Percentiles rank a stretch among this genome's conserved stretches.
phyloP scores from a whole-genome alignment of 306 rosid genomes.

The Cucurbita ficifolia region DNA sequence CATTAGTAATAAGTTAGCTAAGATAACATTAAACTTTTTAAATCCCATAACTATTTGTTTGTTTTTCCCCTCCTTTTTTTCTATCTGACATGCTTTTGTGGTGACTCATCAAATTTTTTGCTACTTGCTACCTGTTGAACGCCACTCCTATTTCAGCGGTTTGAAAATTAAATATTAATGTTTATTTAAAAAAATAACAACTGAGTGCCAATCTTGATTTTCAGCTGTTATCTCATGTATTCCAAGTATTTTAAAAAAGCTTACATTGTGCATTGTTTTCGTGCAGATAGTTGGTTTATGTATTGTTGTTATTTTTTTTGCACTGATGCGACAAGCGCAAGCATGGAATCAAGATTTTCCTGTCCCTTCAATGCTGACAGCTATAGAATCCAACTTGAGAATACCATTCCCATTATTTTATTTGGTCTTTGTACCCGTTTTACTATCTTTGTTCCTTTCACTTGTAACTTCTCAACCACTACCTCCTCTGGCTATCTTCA shows the following conservation, averaged over 20 bases:
- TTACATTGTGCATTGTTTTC: constrained; percentile 18
- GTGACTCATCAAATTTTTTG: not conserved
- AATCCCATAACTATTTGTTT: not conserved
- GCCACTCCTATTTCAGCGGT: not conserved
- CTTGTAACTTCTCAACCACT: constrained; percentile 46
- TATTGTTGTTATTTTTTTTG: constrained; percentile 59
- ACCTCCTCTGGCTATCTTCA: constrained; percentile 58
- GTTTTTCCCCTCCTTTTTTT: not conserved
- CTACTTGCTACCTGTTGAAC: not conserved
- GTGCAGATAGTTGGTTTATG: constrained; percentile 88
- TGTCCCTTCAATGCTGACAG: constrained; percentile 65
- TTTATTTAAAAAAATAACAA: not conserved
- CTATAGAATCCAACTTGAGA: constrained; percentile 73
- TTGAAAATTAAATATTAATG: not conserved
- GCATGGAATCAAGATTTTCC: constrained; percentile 66
- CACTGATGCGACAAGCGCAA: constrained; percentile 79
- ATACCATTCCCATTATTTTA: constrained; percentile 40
- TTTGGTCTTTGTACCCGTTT: constrained; percentile 58
- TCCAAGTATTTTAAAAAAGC: not conserved
- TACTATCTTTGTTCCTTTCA: constrained; percentile 45
- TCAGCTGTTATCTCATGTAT: not conserved
- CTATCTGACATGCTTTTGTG: not conserved
- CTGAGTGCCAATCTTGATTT: not conserved
- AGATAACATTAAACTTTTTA: not conserved
- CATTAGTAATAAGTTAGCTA: not conserved